A percentile compares a stretch with the other conserved stretches of the same genome.
phyloP scores from a whole-genome alignment of 768 basidiomycete genomes.

The Lactarius psammicola region DNA sequence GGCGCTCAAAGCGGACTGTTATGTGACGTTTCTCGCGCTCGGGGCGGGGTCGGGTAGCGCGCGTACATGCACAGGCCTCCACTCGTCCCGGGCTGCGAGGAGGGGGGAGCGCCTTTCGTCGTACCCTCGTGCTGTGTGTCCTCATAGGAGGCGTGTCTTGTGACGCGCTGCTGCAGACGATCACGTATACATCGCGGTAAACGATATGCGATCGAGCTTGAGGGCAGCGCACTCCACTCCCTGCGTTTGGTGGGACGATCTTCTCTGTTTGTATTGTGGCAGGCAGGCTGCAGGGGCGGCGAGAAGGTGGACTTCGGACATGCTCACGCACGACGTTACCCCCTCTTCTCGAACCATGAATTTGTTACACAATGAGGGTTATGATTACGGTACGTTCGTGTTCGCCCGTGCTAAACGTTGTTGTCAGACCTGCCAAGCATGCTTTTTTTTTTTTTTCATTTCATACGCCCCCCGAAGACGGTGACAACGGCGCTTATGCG shows the following conservation, averaged over 20 bases:
- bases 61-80: too few relatives aligned
- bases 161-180: too few relatives aligned
- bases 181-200: too few relatives aligned
- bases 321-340: slow-evolving; percentile 80
- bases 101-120: too few relatives aligned
- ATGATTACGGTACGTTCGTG: slow-evolving; percentile 67
- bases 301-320: slow-evolving; percentile 96
- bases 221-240: too few relatives aligned
- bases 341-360: slow-evolving; percentile 82
- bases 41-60: too few relatives aligned
- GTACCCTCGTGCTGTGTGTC: neutral
- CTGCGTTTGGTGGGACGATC: slow-evolving; percentile 64
- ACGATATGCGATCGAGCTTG: too few relatives aligned
- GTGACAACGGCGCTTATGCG: slow-evolving; percentile 71
- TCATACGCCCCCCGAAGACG: neutral
- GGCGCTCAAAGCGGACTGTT: neutral
- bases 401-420: neutral
- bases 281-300: slow-evolving; percentile 65
- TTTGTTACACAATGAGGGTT: slow-evolving; percentile 97
- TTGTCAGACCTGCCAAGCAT: slow-evolving; percentile 31
- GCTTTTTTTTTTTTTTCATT: neutral
- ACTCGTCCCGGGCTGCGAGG: too few relatives aligned
- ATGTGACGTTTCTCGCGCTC: neutral
- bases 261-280: slow-evolving; percentile 85
- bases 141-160: neutral